Percentiles rank a stretch among this genome's conserved stretches.
Evolutionary conservation across 441 rosid genomes (phyloP).

Genomic region (Euphorbia corollata): DNA sequence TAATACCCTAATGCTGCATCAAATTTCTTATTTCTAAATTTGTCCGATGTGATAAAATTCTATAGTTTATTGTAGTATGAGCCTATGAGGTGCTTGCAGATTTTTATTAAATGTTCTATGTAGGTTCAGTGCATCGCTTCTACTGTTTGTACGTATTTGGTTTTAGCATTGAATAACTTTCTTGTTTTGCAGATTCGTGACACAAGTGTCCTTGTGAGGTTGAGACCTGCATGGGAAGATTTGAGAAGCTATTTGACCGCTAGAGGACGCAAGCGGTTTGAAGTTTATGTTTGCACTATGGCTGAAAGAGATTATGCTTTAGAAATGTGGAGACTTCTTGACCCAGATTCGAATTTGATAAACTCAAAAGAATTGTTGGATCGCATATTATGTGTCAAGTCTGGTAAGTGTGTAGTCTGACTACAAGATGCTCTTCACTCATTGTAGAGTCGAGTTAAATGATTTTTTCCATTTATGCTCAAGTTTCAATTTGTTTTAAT

Average conservation of each 20-base stretch:
- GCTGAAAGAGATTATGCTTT: slow-evolving; percentile 97
- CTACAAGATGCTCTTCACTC: slow-evolving; percentile 9
- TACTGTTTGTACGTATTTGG: slow-evolving; percentile 9
- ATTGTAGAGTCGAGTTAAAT: slow-evolving; percentile 1
- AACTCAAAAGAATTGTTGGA: slow-evolving; percentile 63
- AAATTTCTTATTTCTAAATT: background rate
- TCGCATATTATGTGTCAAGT: slow-evolving; percentile 89
- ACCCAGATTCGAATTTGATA: slow-evolving; percentile 90
- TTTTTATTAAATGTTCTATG: background rate
- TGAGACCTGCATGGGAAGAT: slow-evolving; percentile 99
- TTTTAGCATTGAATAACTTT: slow-evolving; percentile 12
- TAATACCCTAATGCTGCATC: background rate
- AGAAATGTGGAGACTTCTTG: slow-evolving; percentile 99
- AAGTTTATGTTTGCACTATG: slow-evolving; percentile 99
- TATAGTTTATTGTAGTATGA: background rate
- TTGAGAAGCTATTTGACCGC: slow-evolving; percentile 88
- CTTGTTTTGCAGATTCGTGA: slow-evolving; percentile 62
- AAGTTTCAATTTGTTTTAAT: slow-evolving; percentile 8
- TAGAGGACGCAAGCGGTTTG: slow-evolving; percentile 95
- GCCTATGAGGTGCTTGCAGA: background rate
- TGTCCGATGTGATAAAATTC: background rate
- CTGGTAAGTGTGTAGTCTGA: slow-evolving; percentile 50
- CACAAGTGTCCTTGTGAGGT: slow-evolving; percentile 98
- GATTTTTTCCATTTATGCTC: slow-evolving; percentile 13
- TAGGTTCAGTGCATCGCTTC: background rate